These are phyloP conservation scores for Crithidia fasciculata DNA, from an alignment of 208 protist species.

Conservation along the genomic window DNA sequence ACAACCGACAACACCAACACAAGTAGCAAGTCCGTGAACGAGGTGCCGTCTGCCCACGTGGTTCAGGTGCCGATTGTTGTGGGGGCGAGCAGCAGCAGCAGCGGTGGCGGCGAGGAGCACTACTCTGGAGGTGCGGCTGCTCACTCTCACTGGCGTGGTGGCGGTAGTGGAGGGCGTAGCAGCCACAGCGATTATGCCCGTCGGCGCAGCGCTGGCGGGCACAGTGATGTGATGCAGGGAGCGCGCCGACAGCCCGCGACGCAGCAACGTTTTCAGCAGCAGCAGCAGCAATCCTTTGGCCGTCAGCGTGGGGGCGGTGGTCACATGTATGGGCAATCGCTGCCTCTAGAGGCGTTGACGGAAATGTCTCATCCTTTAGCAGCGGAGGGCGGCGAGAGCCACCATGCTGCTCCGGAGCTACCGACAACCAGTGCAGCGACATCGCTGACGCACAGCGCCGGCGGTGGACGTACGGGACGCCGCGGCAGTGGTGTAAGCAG, in stretches of 20 bases:
- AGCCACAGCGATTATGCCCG: neutral
- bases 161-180: neutral
- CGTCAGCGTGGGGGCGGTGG: too few relatives aligned
- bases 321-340: too few relatives aligned
- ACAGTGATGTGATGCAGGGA: neutral
- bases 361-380: too few relatives aligned
- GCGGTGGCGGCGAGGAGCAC: too few relatives aligned
- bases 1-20: neutral
- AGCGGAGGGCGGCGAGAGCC: too few relatives aligned
- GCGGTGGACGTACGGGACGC: too few relatives aligned
- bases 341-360: too few relatives aligned
- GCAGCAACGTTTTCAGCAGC: neutral
- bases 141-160: constrained; percentile 1
- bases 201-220: neutral
- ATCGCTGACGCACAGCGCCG: too few relatives aligned
- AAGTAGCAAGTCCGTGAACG: neutral
- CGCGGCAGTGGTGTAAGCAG: neutral
- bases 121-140: too few relatives aligned
- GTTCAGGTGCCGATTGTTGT: neutral
- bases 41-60: neutral
- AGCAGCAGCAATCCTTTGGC: constrained; percentile 1
- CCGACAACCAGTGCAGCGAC: too few relatives aligned
- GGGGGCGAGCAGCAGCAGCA: neutral
- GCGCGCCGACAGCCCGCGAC: neutral
- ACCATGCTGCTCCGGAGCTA: too few relatives aligned